phyloP scores from a whole-genome alignment of 441 rosid genomes.

The Euphorbia celastroides region DNA sequence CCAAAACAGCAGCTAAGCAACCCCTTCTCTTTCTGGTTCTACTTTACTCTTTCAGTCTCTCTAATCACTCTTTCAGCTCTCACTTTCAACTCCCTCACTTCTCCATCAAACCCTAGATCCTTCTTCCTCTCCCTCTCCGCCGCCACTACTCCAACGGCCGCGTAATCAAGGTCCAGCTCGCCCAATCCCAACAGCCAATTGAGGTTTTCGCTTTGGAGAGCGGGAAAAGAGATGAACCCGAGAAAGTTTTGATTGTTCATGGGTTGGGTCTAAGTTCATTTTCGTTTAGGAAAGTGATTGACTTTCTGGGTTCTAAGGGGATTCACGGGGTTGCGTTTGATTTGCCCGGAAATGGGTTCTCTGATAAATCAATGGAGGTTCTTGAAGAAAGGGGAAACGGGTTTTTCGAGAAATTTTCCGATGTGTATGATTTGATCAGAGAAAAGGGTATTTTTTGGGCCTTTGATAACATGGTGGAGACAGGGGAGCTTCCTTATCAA shows the following conservation, averaged over 20 bases:
- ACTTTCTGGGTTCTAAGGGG: constrained; percentile 56
- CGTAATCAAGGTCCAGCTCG: constrained; percentile 54
- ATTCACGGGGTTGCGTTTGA: constrained; percentile 60
- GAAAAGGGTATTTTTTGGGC: constrained; percentile 95
- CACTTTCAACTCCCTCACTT: constrained; percentile 33
- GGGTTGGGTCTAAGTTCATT: constrained; percentile 83
- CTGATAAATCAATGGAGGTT: constrained; percentile 64
- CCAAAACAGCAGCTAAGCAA: constrained; percentile 14
- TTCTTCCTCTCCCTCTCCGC: constrained; percentile 69
- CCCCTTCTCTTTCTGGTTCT: constrained; percentile 36
- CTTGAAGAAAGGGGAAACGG: constrained; percentile 54
- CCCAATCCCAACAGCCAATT: constrained; percentile 36
- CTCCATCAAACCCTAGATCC: constrained; percentile 54
- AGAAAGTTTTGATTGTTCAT: constrained; percentile 63
- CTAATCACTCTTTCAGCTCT: constrained; percentile 33
- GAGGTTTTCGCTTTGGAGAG: constrained; percentile 64
- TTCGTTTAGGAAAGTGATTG: constrained; percentile 46
- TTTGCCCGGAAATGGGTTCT: constrained; percentile 91
- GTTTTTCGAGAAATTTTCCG: constrained; percentile 47
- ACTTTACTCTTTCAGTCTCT: constrained; percentile 31
- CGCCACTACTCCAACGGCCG: constrained; percentile 77
- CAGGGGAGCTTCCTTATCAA: constrained; percentile 84
- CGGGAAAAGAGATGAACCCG: constrained; percentile 28
- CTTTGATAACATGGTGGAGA: constrained; percentile 87
- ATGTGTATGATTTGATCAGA: constrained; percentile 58